Conservation (phyloP, 768 basidiomycete genomes). For the Mycena amicta region DNA sequence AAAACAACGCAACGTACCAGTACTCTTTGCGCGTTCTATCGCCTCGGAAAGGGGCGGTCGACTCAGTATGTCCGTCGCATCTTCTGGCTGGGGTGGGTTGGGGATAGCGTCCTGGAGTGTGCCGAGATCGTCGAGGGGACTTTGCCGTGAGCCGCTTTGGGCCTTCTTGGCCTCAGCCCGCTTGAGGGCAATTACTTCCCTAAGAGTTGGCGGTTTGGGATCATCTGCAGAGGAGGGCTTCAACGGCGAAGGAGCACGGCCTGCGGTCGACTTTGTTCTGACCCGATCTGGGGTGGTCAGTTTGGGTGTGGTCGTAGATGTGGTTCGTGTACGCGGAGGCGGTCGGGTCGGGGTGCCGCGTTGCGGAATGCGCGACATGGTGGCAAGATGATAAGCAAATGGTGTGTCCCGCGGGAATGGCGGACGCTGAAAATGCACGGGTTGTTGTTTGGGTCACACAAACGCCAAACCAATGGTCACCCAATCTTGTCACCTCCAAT, state of each 20-base stretch:
- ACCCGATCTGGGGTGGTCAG: conserved; percentile 8
- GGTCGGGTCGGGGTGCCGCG: background rate
- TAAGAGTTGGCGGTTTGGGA: conserved; percentile 38
- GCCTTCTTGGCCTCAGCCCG: conserved; percentile 79
- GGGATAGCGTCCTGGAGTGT: conserved; percentile 55
- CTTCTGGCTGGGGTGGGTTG: conserved; percentile 35
- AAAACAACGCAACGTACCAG: conserved; percentile 54
- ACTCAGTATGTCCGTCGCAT: conserved; percentile 62
- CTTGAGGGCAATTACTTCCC: conserved; percentile 78
- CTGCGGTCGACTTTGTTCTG: conserved; percentile 24
- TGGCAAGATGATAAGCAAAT: background rate
- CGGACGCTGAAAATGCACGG: background rate
- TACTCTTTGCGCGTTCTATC: conserved; percentile 75
- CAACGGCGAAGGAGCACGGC: conserved; percentile 30
- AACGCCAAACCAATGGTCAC: background rate
- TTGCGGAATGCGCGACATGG: conserved; percentile 2
- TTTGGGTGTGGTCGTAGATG: background rate
- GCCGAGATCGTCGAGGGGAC: conserved; percentile 39
- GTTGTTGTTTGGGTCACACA: background rate
- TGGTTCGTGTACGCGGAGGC: background rate
- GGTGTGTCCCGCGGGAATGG: background rate
- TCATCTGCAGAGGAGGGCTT: conserved; percentile 25
- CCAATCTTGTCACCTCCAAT: no score
- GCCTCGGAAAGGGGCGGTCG: conserved; percentile 70
- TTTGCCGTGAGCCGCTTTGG: conserved; percentile 27